Percentiles rank a stretch among this genome's conserved stretches.
These are phyloP conservation scores for Annulohypoxylon nitens DNA, from an alignment of 495 filamentous ascomycete species.

Conservation along the genomic window DNA sequence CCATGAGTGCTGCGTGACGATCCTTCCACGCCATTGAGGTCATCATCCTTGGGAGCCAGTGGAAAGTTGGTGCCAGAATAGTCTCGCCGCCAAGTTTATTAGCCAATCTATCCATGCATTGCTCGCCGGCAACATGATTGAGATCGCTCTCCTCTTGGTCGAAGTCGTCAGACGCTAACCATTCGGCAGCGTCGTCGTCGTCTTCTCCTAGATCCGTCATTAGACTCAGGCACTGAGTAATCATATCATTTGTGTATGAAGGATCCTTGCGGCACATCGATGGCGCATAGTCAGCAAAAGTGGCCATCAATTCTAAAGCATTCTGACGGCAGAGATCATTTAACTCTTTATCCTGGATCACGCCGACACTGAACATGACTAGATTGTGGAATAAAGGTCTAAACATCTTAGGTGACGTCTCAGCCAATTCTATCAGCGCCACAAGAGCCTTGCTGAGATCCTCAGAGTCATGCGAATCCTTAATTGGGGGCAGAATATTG, in stretches of 20 bases:
- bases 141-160: slow-evolving; percentile 96
- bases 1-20: slow-evolving; percentile 97
- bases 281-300: slow-evolving; percentile 94
- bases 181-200: slow-evolving; percentile 94
- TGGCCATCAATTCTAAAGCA: slow-evolving; percentile 95
- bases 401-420: slow-evolving; percentile 95
- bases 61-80: slow-evolving; percentile 92
- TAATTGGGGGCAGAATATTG: slow-evolving; percentile 92
- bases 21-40: slow-evolving; percentile 94
- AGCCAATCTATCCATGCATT: slow-evolving; percentile 97
- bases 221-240: slow-evolving; percentile 96
- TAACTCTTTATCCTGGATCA: slow-evolving; percentile 95
- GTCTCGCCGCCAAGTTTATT: slow-evolving; percentile 94
- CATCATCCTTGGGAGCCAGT: slow-evolving; percentile 98
- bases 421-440: slow-evolving; percentile 92
- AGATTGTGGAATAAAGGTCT: slow-evolving; percentile 89
- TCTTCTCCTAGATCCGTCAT: slow-evolving; percentile 99
- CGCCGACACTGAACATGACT: slow-evolving; percentile 89
- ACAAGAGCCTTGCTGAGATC: slow-evolving; percentile 89
- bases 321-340: slow-evolving; percentile 92
- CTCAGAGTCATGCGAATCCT: slow-evolving; percentile 88
- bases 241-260: slow-evolving; percentile 93
- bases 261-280: slow-evolving; percentile 94
- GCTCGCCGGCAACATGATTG: slow-evolving; percentile 98
- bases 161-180: slow-evolving; percentile 94